These are phyloP conservation scores for Penicillium sp. DNA, from an alignment of 2,329 filamentous ascomycete genomes.

Conservation along the genomic window DNA sequence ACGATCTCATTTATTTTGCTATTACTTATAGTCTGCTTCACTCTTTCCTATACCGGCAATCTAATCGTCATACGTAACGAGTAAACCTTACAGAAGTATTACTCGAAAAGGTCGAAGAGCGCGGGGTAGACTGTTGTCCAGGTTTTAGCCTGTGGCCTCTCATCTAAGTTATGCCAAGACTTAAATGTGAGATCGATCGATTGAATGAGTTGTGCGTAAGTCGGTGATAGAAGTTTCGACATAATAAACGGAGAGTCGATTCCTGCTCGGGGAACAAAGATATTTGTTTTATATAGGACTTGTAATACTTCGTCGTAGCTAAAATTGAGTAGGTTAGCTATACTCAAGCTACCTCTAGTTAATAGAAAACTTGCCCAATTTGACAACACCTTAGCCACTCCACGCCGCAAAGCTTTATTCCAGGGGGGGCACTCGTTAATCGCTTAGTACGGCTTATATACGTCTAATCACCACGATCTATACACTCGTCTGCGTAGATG, in stretches of 20 bases:
- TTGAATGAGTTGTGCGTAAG: neutral
- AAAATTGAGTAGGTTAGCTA: constrained; percentile 1
- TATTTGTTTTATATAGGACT: constrained; percentile 8
- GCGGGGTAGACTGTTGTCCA: constrained; percentile 2
- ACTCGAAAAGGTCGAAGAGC: neutral
- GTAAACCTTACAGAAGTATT: neutral
- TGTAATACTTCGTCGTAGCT: constrained; percentile 6
- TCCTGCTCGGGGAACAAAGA: constrained; percentile 3
- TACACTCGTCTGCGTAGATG: neutral
- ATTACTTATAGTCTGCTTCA: neutral
- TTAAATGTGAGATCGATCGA: constrained; percentile 1
- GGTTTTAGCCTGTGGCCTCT: neutral
- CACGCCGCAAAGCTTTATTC: constrained; percentile 29
- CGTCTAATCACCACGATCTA: neutral
- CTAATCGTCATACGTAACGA: constrained; percentile 1
- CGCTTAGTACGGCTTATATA: neutral
- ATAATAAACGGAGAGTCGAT: constrained; percentile 3
- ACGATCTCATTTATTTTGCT: constrained; percentile 1
- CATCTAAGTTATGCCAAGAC: neutral
- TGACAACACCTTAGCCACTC: constrained; percentile 51
- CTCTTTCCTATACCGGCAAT: neutral
- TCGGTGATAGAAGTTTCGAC: constrained; percentile 3
- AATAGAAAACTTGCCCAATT: constrained; percentile 5
- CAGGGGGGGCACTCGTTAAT: neutral
- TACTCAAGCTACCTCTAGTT: neutral